These are phyloP conservation scores for Xylariales sp. DNA, from an alignment of 2,329 filamentous ascomycete species.

Conservation along the genomic window DNA sequence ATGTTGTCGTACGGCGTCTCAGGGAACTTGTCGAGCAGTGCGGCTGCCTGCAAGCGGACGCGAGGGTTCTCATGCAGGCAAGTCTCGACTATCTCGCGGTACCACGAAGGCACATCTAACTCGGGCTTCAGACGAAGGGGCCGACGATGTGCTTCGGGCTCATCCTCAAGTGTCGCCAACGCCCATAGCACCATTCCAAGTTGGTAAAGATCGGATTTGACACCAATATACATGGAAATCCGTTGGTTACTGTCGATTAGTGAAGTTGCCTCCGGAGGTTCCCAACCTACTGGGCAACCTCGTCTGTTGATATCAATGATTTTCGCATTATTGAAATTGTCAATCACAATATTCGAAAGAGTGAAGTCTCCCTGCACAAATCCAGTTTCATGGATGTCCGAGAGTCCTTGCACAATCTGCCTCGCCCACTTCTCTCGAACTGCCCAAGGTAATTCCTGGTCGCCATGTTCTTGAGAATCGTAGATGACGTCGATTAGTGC, in stretches of 20 bases:
- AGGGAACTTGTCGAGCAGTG: slow-evolving; percentile 78
- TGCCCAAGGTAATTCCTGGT: slow-evolving; percentile 70
- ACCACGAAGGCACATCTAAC: slow-evolving; percentile 80
- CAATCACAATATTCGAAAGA: slow-evolving; percentile 95
- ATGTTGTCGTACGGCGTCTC: slow-evolving; percentile 45
- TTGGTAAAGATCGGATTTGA: slow-evolving; percentile 96
- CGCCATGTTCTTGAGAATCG: slow-evolving; percentile 71
- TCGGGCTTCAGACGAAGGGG: slow-evolving; percentile 72
- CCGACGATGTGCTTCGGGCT: slow-evolving; percentile 82
- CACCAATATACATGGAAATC: slow-evolving; percentile 96
- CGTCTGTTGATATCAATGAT: slow-evolving; percentile 99
- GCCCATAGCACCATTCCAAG: slow-evolving; percentile 98
- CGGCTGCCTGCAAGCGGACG: slow-evolving; percentile 76
- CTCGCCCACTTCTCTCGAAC: slow-evolving; percentile 87
- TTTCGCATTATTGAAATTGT: slow-evolving; percentile 84
- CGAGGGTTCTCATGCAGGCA: slow-evolving; percentile 83
- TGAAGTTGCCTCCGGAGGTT: slow-evolving; percentile 88
- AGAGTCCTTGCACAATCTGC: slow-evolving; percentile 89
- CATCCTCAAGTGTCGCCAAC: slow-evolving; percentile 86
- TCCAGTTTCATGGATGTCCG: slow-evolving; percentile 93
- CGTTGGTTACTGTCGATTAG: slow-evolving; percentile 90
- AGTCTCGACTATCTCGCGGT: slow-evolving; percentile 76
- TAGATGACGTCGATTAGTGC: slow-evolving; percentile 92
- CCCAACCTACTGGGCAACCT: slow-evolving; percentile 98
- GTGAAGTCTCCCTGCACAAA: slow-evolving; percentile 99